Base-by-base conservation (phyloP, 306 rosid genomes). In the Quercus rubra region DNA sequence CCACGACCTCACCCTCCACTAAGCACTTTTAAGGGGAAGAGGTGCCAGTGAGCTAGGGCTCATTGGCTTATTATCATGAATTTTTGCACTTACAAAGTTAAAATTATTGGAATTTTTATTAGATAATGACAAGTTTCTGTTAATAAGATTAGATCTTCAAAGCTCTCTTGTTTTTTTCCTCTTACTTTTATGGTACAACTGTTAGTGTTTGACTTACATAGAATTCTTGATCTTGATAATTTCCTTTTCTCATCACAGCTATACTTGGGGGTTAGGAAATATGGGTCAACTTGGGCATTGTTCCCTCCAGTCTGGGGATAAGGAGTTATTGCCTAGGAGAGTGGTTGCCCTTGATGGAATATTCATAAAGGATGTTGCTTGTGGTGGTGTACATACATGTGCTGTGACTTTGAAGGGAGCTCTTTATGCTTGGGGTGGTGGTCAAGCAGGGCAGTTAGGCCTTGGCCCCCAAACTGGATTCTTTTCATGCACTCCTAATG, bases 221-320 rank as follows among this genome's bases (percentile, higher is more conserved):
- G 49, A 43, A 71, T 79, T 73, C 55, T 73, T 71, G 74, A 54
- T 82, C 51, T 23, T 79, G 41, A 79, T 80, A 70, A 51, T 70
- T 79, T 71, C 55, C 66, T 79, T 82, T 81, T 72, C 68, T 71
- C 72, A 33, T 83, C 81, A 82, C 84, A 94, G 98, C 74, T 94
- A 88, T 85, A 92, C 98, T 11, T 94, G 98, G 97, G 98, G 98
- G 56, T 85, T 92, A 30, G 98, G 98, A 82, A 91, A 73, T 80
- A 88, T 92, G 97, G 98, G 98, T 68, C 98, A 94, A 78, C 97
- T 94, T n/a, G 97, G 98, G 78, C 97, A 94, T 83, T 89, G 95
- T 84, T 94, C 97, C 61, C 97, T 92, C 27, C 98, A 91, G 82
- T 89, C 78, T 43, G 97, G 92, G 13, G 92, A 91, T 49, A 94